Evolutionary conservation across 768 basidiomycete species (phyloP), one percentile per base, ranked within the genome.

Genomic region (Cystofilobasidium bisporidii): DNA sequence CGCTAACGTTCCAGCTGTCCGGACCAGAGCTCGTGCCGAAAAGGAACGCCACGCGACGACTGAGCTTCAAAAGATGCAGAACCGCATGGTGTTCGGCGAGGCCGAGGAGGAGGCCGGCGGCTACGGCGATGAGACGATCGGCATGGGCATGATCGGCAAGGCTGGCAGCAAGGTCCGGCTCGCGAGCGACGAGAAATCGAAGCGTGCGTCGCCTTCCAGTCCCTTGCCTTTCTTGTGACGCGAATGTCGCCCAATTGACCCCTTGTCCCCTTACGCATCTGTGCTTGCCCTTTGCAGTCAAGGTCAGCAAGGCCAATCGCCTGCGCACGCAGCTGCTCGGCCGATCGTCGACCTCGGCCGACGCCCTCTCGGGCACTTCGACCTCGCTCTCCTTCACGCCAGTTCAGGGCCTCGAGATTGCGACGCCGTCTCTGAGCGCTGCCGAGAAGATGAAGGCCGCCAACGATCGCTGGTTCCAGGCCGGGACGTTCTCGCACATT

Each of bases 41-140:
- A 99, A 99, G 75, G 96, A 98, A 78, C 92, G 91, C 0, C 93
- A 93, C 74, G 92, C 91, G 6, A 89, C 91, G 78, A 98, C 96
- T 1, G 96, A 99, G 76, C 81, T 99, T 55, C 86, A 92, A 70
- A 98, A 98, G 78, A 81, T 96, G 71, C 94, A 98, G 79, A 99
- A 99, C 76, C 85, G 96, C 57, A 88, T 98, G 88, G 85, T 81
- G 64, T 98, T 99, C 73, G 96, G 94, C 48, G 87, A 94, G 77
- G 87, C 87, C 0, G 96, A 98, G 74, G 87, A 93, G 74, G 96
- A 99, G 76, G 68, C 62, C 18, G 88, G 93, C 53, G 94, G 92
- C 22, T 89, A 92, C 38, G 93, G 91, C 72, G 96, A 96, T 79
- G 86, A 97, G 80, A 93, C 92, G n/a, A 89, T 91, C 80, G 96